Conservation (phyloP, 2,329 filamentous ascomycete species). For the Sodiomyces alkalinus region DNA sequence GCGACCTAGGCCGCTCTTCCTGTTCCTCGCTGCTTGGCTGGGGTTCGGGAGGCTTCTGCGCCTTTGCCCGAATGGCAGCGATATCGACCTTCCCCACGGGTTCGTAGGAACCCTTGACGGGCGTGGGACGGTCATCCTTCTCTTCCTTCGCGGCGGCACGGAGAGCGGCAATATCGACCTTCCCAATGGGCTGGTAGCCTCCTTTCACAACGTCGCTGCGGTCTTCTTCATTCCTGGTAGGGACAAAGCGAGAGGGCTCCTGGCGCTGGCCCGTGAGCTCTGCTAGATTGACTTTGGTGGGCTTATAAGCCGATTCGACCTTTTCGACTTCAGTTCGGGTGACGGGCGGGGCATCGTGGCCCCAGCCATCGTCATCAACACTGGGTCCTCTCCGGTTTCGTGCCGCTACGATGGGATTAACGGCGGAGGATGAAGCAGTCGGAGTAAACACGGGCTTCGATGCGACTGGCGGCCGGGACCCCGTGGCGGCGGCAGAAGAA, state of each 20-base stretch:
- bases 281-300: conserved; percentile 87
- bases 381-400: conserved; percentile 44
- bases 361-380: conserved; percentile 83
- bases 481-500: conserved; percentile 54
- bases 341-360: conserved; percentile 79
- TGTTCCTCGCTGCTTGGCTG: conserved; percentile 4
- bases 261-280: conserved; percentile 63
- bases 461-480: conserved; percentile 46
- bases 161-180: conserved; percentile 92
- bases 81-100: conserved; percentile 96
- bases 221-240: conserved; percentile 27
- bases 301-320: conserved; percentile 83
- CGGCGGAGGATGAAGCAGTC: conserved; percentile 38
- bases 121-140: conserved; percentile 65
- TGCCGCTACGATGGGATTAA: conserved; percentile 54
- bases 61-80: conserved; percentile 74
- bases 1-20: conserved; percentile 31
- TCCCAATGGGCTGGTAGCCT: conserved; percentile 84
- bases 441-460: conserved; percentile 90
- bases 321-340: conserved; percentile 80
- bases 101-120: conserved; percentile 86
- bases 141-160: conserved; percentile 55
- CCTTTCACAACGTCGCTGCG: conserved; percentile 59
- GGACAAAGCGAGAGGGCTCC: conserved; percentile 45
- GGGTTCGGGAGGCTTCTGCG: conserved; percentile 44